Conservation (phyloP, 441 rosid genomes). For the Adansonia rubrostipa region DNA sequence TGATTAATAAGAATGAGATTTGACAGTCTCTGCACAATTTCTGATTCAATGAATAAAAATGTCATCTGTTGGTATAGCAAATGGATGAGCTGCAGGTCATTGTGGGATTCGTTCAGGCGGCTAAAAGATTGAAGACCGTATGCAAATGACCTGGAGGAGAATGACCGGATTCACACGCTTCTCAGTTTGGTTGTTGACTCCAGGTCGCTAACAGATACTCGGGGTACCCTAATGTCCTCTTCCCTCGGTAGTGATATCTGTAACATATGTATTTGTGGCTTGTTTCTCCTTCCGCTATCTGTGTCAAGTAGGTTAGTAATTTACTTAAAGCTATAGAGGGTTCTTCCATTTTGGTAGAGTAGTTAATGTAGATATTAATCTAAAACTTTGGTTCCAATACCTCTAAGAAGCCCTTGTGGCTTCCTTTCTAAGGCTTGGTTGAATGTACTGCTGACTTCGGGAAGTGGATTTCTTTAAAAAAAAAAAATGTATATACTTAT, state of each 20-base stretch:
- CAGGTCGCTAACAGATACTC: slow-evolving; percentile 44
- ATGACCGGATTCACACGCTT: slow-evolving; percentile 10
- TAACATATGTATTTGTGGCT: slow-evolving; percentile 36
- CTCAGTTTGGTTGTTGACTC: slow-evolving; percentile 27
- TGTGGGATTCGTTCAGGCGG: slow-evolving; percentile 89
- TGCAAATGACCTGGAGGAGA: slow-evolving; percentile 51
- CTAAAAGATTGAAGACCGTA: slow-evolving; percentile 74
- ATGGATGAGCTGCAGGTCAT: slow-evolving; percentile 98
- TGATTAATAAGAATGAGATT: background rate
- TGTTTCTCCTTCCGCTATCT: slow-evolving; percentile 26
- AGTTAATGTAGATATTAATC: slow-evolving; percentile 47
- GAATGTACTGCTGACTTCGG: slow-evolving; percentile 49
- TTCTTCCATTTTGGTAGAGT: slow-evolving; percentile 39
- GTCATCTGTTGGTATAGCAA: slow-evolving; percentile 50
- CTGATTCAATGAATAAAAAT: background rate
- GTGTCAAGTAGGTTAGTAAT: slow-evolving; percentile 26
- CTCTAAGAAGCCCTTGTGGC: slow-evolving; percentile 22
- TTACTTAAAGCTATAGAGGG: slow-evolving; percentile 47
- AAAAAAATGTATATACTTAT: slow-evolving; percentile 39
- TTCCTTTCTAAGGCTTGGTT: slow-evolving; percentile 34
- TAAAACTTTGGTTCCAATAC: slow-evolving; percentile 30
- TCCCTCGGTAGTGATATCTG: slow-evolving; percentile 30
- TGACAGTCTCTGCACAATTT: background rate
- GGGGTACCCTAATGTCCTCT: slow-evolving; percentile 33
- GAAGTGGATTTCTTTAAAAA: slow-evolving; percentile 34